These are phyloP conservation scores for Aspergillus neoniger DNA, from an alignment of 2,329 filamentous ascomycete species.

Conservation along the genomic window DNA sequence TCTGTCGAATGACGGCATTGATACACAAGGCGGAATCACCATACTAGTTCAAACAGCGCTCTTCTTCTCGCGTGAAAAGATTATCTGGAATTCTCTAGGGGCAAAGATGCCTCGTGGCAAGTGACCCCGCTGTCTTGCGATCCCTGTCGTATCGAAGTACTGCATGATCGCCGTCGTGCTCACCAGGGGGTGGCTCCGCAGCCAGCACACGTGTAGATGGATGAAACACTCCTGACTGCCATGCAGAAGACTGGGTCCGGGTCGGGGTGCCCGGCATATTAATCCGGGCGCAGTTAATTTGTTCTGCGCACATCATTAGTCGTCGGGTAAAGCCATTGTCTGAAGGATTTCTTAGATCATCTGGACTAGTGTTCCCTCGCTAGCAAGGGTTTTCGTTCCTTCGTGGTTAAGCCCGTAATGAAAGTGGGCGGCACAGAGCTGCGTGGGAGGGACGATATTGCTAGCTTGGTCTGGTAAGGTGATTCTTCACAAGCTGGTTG, in stretches of 20 bases:
- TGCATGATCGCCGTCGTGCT: slow-evolving; percentile 7
- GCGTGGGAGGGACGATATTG: neutral
- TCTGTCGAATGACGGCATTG: neutral
- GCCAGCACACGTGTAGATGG: slow-evolving; percentile 15
- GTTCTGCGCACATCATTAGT: slow-evolving; percentile 1
- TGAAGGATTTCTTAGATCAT: neutral
- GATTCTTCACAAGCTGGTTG: neutral
- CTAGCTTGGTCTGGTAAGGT: neutral
- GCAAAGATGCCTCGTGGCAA: neutral
- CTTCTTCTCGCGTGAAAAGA: neutral
- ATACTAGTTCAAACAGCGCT: neutral
- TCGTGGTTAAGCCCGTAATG: neutral
- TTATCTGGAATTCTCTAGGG: neutral
- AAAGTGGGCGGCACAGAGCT: neutral
- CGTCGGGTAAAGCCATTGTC: neutral
- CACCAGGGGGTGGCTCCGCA: slow-evolving; percentile 4
- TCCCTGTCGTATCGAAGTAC: neutral
- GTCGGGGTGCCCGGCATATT: slow-evolving; percentile 8
- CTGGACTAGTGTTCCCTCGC: neutral
- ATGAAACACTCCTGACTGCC: slow-evolving; percentile 10
- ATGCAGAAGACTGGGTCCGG: slow-evolving; percentile 3
- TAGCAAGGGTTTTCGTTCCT: neutral
- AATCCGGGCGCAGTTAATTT: neutral
- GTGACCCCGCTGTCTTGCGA: neutral
- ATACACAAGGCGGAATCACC: neutral